These are phyloP conservation scores for Fusarium neocosmosporiellum DNA, from an alignment of 2,329 filamentous ascomycete species.

Conservation along the genomic window DNA sequence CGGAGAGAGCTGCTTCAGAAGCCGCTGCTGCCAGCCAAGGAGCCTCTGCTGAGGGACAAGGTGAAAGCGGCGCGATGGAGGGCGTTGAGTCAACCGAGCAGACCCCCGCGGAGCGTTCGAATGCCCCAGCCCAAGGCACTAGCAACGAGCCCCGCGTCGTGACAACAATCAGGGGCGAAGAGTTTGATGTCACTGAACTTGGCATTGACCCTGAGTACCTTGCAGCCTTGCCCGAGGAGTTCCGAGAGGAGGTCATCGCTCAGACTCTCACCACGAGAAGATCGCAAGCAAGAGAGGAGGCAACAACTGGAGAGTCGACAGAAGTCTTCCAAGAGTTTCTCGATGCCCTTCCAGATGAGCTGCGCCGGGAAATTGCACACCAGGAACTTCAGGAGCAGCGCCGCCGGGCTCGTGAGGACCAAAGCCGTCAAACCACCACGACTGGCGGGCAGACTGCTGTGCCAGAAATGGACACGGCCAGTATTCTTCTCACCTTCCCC, in stretches of 20 bases:
- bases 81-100: constrained; percentile 72
- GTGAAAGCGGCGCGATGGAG: constrained; percentile 72
- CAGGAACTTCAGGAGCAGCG: constrained; percentile 91
- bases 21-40: constrained; percentile 56
- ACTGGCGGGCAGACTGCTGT: constrained; percentile 62
- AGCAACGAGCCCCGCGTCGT: constrained; percentile 68
- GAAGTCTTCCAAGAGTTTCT: constrained; percentile 95
- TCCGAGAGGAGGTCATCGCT: constrained; percentile 95
- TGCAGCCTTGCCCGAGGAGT: constrained; percentile 95
- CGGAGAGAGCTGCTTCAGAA: constrained; percentile 68
- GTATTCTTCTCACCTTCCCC: constrained; percentile 90
- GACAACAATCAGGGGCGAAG: constrained; percentile 85
- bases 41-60: constrained; percentile 11
- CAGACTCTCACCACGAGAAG: constrained; percentile 87
- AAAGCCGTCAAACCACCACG: constrained; percentile 72
- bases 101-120: constrained; percentile 45
- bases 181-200: constrained; percentile 92
- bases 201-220: constrained; percentile 96
- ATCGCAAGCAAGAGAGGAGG: constrained; percentile 77
- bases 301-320: constrained; percentile 77
- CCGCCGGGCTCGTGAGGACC: constrained; percentile 85
- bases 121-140: constrained; percentile 39
- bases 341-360: constrained; percentile 89
- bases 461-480: constrained; percentile 91
- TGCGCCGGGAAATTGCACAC: constrained; percentile 89